Evolutionary conservation across 805 yeast species (phyloP).

Genomic region (Ascoidea rubescens): DNA sequence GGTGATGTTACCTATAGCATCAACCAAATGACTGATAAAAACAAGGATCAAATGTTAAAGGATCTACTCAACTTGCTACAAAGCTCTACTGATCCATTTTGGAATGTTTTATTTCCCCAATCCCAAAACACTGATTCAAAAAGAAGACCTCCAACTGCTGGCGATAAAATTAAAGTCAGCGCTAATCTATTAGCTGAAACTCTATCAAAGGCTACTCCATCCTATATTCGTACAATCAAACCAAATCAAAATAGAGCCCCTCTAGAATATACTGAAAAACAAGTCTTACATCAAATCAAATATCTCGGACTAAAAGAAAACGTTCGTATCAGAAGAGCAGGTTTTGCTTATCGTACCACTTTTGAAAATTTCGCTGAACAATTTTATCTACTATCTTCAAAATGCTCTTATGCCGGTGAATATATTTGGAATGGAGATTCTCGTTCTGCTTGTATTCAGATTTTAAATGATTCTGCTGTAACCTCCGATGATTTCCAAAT

Average conservation of each 20-base stretch:
- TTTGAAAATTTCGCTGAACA: conserved; percentile 94
- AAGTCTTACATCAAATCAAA: conserved; percentile 90
- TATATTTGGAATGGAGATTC: conserved; percentile 51
- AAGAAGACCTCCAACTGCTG: conserved; percentile 86
- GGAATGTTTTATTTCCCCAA: conserved; percentile 32
- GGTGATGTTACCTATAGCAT: conserved; percentile 96
- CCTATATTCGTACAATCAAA: conserved; percentile 93
- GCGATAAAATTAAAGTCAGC: conserved; percentile 83
- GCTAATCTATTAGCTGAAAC: conserved; percentile 88
- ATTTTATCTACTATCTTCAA: conserved; percentile 74
- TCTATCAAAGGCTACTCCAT: conserved; percentile 80
- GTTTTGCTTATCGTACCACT: conserved; percentile 94
- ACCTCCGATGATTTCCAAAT: conserved; percentile 76
- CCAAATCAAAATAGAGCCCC: conserved; percentile 93
- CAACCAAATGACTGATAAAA: conserved; percentile 85
- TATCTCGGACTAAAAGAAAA: conserved; percentile 93
- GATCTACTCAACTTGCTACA: conserved; percentile 72
- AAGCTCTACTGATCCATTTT: conserved; percentile 55
- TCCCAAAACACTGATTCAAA: conserved; percentile 37
- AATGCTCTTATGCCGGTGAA: conserved; percentile 87
- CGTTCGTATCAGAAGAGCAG: conserved; percentile 95
- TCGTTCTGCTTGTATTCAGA: conserved; percentile 37
- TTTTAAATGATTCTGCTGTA: conserved; percentile 47
- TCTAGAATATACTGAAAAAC: conserved; percentile 73
- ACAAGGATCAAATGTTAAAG: conserved; percentile 85